These are phyloP conservation scores for Thuja plicata DNA, from an alignment of 83 land plant species.

Conservation along the genomic window DNA sequence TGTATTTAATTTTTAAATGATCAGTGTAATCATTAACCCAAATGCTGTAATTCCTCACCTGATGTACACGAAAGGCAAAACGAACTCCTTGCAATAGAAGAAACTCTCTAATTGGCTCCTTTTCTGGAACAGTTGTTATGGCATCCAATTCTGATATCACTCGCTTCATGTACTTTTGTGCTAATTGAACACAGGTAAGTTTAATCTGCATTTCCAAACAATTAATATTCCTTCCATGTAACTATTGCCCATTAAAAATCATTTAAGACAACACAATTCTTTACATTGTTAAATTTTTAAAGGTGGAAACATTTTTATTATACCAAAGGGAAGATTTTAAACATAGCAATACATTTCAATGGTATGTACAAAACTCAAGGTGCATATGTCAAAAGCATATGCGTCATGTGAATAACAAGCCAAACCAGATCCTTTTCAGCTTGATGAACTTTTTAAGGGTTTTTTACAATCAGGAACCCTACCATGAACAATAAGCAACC, in stretches of 20 bases:
- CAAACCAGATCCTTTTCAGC: background rate
- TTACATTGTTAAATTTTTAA: background rate
- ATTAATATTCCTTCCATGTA: background rate
- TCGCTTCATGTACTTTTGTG: slow-evolving; percentile 97
- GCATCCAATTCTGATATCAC: slow-evolving; percentile 85
- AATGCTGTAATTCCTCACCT: slow-evolving; percentile 46
- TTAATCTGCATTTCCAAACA: slow-evolving; percentile 68
- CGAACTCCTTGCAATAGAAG: slow-evolving; percentile 94
- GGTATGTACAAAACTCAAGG: background rate
- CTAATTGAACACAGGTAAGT: slow-evolving; percentile 89
- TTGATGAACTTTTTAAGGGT: background rate
- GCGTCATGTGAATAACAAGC: background rate
- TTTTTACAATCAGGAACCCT: background rate
- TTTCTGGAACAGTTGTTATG: slow-evolving; percentile 49
- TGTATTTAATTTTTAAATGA: background rate
- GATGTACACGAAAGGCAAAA: slow-evolving; percentile 98
- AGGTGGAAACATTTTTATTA: background rate
- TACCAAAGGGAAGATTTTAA: background rate
- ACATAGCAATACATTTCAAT: background rate
- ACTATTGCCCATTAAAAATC: background rate
- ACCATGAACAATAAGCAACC: background rate
- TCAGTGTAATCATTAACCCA: background rate
- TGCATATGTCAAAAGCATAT: background rate
- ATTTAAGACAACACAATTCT: background rate
- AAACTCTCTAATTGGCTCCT: slow-evolving; percentile 92